These are phyloP conservation scores for Corylus heterophylla DNA, from an alignment of 306 rosid genomes.

Conservation along the genomic window DNA sequence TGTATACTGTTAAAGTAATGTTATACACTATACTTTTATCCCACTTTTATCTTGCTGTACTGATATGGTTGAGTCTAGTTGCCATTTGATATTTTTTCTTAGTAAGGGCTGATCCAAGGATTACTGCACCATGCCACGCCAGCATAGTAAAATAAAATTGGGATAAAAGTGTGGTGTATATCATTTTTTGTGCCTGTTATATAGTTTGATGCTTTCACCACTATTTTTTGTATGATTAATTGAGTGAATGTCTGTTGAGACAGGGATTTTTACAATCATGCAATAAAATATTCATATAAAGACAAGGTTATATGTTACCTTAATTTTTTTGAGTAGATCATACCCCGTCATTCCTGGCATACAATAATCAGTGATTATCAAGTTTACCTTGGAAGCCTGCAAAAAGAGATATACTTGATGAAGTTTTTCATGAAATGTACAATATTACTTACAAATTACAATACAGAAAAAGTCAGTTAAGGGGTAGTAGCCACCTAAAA, in stretches of 20 bases:
- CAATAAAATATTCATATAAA: neutral
- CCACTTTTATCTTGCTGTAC: too few relatives aligned
- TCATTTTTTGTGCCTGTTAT: too few relatives aligned
- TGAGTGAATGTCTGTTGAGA: neutral
- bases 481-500: too few relatives aligned
- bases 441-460: neutral
- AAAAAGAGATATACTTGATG: neutral
- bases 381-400: conserved; percentile 25
- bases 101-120: too few relatives aligned
- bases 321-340: conserved; percentile 33
- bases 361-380: conserved; percentile 39
- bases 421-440: neutral
- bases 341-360: conserved; percentile 42
- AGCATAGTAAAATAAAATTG: too few relatives aligned
- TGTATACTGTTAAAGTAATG: too few relatives aligned
- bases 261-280: neutral
- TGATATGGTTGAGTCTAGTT: too few relatives aligned
- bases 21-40: too few relatives aligned
- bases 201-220: neutral
- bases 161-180: too few relatives aligned
- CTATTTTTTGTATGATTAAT: neutral
- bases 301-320: conserved; percentile 20
- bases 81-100: too few relatives aligned
- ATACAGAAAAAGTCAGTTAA: too few relatives aligned
- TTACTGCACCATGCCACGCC: too few relatives aligned